Base-by-base conservation (phyloP, 352 stramenopile species). In the Pythium utonaiense region DNA sequence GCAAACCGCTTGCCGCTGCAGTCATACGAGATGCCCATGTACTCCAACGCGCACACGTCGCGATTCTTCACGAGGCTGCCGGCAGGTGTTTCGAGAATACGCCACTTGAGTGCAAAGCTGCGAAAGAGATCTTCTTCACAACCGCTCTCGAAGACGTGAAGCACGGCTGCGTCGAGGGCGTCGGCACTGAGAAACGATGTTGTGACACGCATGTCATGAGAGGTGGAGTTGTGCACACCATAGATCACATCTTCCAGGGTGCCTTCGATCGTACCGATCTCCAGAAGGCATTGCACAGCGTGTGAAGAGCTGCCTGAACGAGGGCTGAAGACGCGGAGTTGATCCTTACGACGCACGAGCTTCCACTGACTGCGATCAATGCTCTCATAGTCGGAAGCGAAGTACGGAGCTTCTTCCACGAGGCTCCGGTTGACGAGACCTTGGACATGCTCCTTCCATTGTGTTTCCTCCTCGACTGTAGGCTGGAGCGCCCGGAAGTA, bases 231-330 rank as follows among this genome's bases (percentile, higher is more conserved):
- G 54, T 66, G 53, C 21, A 67, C 33, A 24, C 64, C 64, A 49
- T 62, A 67, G 53, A 71, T 53, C 10, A 64, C 58, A 38, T 72
- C 65, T n/a, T 72, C 65, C 12, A 72, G 53, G 19, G 60, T 57
- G 54, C 65, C 65, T 45, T 64, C 60, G 34, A 72, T 62, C 41
- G 56, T 60, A 57, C 65, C 65, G 34, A 72, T 51, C 17, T 33
- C 44, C 28, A 72, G 31, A 8, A 72, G 38, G n/a, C 48, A 48
- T 30, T 36, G 51, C 30, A 45, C 17, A 48, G 2, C 21, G 16
- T 24, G 22, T 14, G 3, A n/a, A 2, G 31, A 22, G 36, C 16
- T 9, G 16, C 48, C 36, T 14, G 31, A 50, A 0, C 64, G 59
- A 13, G 48, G 49, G 3, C 34, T 44, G 50, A 64, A 71, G 8